Evolutionary conservation across 208 protist genomes (phyloP).

Genomic region (Endotrypanum monterogeii): DNA sequence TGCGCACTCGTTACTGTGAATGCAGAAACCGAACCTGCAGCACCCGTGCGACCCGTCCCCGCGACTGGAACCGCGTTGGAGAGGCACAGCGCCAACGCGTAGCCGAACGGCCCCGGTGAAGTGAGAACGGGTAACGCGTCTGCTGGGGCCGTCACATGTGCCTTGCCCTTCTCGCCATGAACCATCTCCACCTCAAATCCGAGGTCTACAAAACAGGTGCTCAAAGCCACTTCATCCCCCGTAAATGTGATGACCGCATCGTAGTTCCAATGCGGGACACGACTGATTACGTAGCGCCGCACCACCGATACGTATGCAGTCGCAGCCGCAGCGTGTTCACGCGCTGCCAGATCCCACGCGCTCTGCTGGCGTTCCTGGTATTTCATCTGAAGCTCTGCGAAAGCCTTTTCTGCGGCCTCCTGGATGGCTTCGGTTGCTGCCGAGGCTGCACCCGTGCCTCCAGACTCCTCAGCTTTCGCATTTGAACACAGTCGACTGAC

Average conservation of each 20-base stretch:
- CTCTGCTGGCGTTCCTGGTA: constrained; percentile 46
- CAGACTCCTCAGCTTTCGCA: not conserved
- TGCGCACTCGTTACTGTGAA: constrained; percentile 47
- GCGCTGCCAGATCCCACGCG: constrained; percentile 53
- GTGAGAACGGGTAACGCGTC: constrained; percentile 15
- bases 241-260: constrained; percentile 68
- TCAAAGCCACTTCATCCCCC: constrained; percentile 30
- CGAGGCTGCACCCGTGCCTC: not conserved
- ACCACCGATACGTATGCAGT: constrained; percentile 56
- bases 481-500: constrained; percentile 40
- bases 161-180: constrained; percentile 9
- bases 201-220: constrained; percentile 17
- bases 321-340: constrained; percentile 39
- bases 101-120: constrained; percentile 55
- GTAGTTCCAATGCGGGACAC: constrained; percentile 62
- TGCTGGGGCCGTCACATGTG: constrained; percentile 37
- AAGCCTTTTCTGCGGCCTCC: constrained; percentile 55
- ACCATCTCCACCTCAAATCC: constrained; percentile 41
- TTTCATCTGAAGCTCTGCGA: constrained; percentile 42
- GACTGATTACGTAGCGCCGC: constrained; percentile 45
- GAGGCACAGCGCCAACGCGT: constrained; percentile 47
- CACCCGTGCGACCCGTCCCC: not conserved
- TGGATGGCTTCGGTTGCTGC: constrained; percentile 26
- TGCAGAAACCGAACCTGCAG: not conserved
- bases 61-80: not conserved